Evolutionary conservation across 2,329 filamentous ascomycete species (phyloP).

Genomic region (Arthrobotrys musiformis): DNA sequence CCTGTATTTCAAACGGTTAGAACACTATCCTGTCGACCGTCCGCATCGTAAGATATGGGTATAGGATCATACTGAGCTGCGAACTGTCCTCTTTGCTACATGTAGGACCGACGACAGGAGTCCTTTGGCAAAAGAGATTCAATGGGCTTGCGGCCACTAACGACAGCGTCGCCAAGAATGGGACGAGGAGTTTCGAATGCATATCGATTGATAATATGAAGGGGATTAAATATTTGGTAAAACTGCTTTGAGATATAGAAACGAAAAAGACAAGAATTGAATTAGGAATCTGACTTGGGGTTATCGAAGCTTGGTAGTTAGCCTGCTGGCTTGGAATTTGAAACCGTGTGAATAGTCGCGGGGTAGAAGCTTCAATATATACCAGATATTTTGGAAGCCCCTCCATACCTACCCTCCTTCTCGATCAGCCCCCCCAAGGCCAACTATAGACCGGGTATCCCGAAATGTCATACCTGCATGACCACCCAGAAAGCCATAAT

Average conservation of each 20-base stretch:
- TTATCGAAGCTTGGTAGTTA: background rate
- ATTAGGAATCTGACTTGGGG: background rate
- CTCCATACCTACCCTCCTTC: too few relatives aligned
- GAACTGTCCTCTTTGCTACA: conserved; percentile 35
- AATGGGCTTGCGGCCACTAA: conserved; percentile 31
- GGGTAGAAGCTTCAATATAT: conserved; percentile 15
- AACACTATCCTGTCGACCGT: background rate
- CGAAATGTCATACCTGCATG: background rate
- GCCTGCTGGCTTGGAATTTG: background rate
- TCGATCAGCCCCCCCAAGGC: background rate
- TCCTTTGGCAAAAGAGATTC: conserved; percentile 35
- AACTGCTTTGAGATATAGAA: background rate
- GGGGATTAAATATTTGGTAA: too few relatives aligned
- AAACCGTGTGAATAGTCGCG: background rate
- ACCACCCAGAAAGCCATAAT: background rate
- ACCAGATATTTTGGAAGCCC: background rate
- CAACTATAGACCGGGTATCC: background rate
- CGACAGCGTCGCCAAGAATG: conserved; percentile 11
- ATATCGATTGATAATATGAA: background rate
- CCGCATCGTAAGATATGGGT: background rate
- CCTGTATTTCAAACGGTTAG: conserved; percentile 58
- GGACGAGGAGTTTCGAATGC: conserved; percentile 32
- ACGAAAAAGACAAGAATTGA: background rate
- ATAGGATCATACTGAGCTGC: conserved; percentile 39
- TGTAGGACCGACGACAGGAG: conserved; percentile 26